Evolutionary conservation across 495 filamentous ascomycete genomes (phyloP).

Genomic region (Lophiotrema nucula): DNA sequence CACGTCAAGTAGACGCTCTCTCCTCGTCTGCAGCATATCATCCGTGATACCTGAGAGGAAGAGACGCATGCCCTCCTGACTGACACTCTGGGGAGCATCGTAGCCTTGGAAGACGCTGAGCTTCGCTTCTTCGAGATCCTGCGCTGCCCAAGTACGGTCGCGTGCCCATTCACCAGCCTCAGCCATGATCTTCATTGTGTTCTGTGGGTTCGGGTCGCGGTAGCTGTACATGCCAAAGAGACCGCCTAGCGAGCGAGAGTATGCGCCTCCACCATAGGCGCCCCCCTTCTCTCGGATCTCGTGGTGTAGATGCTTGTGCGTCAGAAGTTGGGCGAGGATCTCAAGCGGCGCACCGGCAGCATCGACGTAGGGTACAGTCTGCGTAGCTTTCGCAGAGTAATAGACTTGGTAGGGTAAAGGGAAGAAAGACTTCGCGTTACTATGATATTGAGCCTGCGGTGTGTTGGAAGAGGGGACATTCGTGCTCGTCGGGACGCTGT

Average conservation of each 20-base stretch:
- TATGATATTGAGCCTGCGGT: conserved; percentile 43
- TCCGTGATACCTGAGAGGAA: conserved; percentile 84
- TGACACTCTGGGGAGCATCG: conserved; percentile 89
- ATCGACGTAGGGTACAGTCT: conserved; percentile 83
- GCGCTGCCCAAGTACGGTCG: conserved; percentile 78
- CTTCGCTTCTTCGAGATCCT: conserved; percentile 93
- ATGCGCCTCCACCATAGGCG: conserved; percentile 91
- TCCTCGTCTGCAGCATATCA: conserved; percentile 82
- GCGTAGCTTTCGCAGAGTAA: conserved; percentile 76
- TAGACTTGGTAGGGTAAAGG: conserved; percentile 96
- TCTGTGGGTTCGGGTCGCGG: conserved; percentile 92
- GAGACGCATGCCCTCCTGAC: conserved; percentile 76
- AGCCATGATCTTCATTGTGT: conserved; percentile 80
- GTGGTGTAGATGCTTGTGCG: conserved; percentile 93
- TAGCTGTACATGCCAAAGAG: conserved; percentile 94
- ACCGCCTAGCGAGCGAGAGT: conserved; percentile 72
- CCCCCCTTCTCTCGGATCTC: conserved; percentile 98
- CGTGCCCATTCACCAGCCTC: conserved; percentile 81
- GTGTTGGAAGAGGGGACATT: conserved; percentile 41
- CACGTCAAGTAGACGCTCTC: conserved; percentile 86
- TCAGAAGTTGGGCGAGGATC: conserved; percentile 89
- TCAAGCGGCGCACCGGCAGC: conserved; percentile 72
- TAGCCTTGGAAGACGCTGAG: conserved; percentile 91
- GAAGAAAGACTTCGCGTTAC: conserved; percentile 73
- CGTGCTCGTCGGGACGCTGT: conserved; percentile 49